These are phyloP conservation scores for Suillus americanus DNA, from an alignment of 768 basidiomycete species.

Conservation along the genomic window DNA sequence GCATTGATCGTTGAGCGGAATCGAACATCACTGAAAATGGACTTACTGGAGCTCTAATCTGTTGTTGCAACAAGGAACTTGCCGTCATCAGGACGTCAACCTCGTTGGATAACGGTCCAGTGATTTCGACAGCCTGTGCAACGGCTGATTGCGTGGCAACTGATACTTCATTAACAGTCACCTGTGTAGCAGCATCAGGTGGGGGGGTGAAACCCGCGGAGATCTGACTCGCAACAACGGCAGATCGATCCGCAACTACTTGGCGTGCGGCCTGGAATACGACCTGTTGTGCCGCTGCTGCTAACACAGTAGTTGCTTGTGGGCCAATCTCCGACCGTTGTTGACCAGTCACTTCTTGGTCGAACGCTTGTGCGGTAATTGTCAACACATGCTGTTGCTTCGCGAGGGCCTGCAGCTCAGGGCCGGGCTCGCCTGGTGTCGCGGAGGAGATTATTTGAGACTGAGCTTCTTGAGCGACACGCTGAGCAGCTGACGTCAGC, in stretches of 20 bases:
- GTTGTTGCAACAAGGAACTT: conserved; percentile 48
- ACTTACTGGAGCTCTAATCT: conserved; percentile 32
- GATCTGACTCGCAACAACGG: conserved; percentile 40
- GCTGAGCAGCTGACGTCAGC: conserved; percentile 72
- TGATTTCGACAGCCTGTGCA: conserved; percentile 78
- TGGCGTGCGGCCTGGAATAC: conserved; percentile 74
- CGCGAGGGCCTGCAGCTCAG: conserved; percentile 64
- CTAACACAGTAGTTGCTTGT: conserved; percentile 55
- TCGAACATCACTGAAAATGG: conserved; percentile 24
- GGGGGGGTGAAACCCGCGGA: conserved; percentile 39
- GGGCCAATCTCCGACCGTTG: conserved; percentile 46
- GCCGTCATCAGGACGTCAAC: conserved; percentile 82
- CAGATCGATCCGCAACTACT: conserved; percentile 52
- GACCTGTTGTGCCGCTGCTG: conserved; percentile 77
- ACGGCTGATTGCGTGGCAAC: conserved; percentile 74
- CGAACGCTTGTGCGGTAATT: conserved; percentile 71
- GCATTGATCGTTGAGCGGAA: conserved; percentile 23
- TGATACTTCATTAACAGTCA: conserved; percentile 58
- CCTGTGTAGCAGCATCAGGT: conserved; percentile 35
- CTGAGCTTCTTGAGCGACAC: conserved; percentile 73
- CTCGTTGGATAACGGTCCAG: conserved; percentile 70
- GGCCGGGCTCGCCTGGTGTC: conserved; percentile 42
- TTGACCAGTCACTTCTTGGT: conserved; percentile 58
- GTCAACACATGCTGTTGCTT: conserved; percentile 82
- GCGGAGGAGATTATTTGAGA: conserved; percentile 58